Evolutionary conservation across 371 early-diverging fungal species (phyloP).

Genomic region (Mortierella polycephala): DNA sequence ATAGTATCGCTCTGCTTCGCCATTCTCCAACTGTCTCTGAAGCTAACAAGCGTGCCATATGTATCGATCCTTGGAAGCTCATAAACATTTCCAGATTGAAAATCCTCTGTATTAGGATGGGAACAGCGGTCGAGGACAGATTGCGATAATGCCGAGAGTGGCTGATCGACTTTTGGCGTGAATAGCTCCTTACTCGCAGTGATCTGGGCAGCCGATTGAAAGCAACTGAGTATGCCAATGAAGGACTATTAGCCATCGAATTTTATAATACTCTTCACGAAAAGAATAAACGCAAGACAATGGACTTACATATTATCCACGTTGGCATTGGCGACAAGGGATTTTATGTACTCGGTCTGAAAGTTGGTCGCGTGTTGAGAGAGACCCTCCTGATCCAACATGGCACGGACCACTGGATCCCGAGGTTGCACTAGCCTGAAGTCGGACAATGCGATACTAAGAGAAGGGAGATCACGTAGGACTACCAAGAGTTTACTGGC

Average conservation of each 20-base stretch:
- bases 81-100: conserved; percentile 1
- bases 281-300: not conserved
- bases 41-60: conserved; percentile 9
- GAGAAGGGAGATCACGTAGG: conserved; percentile 37
- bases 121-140: conserved; percentile 20
- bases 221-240: conserved; percentile 12
- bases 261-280: not conserved
- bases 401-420: conserved; percentile 4
- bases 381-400: conserved; percentile 9
- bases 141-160: conserved; percentile 25
- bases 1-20: not conserved
- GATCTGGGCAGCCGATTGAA: conserved; percentile 27
- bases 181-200: conserved; percentile 9
- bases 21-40: not conserved
- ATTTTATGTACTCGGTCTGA: conserved; percentile 27
- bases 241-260: not conserved
- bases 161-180: not conserved
- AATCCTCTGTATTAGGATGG: not conserved
- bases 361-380: conserved; percentile 16
- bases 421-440: conserved; percentile 20
- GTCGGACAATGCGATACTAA: conserved; percentile 24
- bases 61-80: conserved; percentile 29
- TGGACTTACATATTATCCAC: conserved; percentile 30
- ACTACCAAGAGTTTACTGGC: conserved; percentile 4
- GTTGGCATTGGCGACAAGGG: conserved; percentile 19